Base-by-base conservation (phyloP, 1,284 basidiomycete species). In the Malassezia sympodialis region DNA sequence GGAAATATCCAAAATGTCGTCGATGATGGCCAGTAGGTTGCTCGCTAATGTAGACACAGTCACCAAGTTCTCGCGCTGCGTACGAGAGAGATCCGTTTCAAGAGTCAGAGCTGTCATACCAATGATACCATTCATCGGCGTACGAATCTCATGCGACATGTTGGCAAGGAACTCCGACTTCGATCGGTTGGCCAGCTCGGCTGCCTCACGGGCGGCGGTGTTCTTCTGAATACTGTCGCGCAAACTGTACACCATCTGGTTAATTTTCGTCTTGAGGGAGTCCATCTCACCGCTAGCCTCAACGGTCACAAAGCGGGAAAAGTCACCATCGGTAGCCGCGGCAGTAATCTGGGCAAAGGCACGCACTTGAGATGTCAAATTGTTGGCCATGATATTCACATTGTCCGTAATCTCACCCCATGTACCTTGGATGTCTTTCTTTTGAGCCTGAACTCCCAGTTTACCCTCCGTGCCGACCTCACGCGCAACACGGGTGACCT, bases 211-310 rank as follows among this genome's bases (percentile, higher is more conserved):
- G 7, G 94, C 94, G 30, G 88, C 88, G 2, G 91, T 98, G 75
- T 99, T 98, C 83, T 93, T 96, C 81, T 98, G 94, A 59, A 99
- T 94, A 65, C 84, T 85, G 76, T 98, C 93, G 48, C 94, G 82
- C 75, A 98, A 82, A 75, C 93, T 93, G 79, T 90, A 96, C 58
- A 98, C 90, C 93, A 96, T 96, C 77, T 94, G 89, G 74, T 94
- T 93, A 79, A 94, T 94, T 79, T 96, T 94, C 5, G 90, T 96
- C 81, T 98, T 98, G 78, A 99, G 82, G 59, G 88, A 91, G 78
- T 98, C 93, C 94, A 98, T 96, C 77, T 98, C 94, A 53, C 94
- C 94, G 54, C 84, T 87, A 0, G 93, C 94, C 73, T 98, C 93
- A 73, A 99, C 93, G 15, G 94, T 98, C 79, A 98, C 96, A 80